Evolutionary conservation across 2,329 filamentous ascomycete species (phyloP), one percentile per base, ranked within the genome.

Genomic region (Chaetomiaceae sp.): DNA sequence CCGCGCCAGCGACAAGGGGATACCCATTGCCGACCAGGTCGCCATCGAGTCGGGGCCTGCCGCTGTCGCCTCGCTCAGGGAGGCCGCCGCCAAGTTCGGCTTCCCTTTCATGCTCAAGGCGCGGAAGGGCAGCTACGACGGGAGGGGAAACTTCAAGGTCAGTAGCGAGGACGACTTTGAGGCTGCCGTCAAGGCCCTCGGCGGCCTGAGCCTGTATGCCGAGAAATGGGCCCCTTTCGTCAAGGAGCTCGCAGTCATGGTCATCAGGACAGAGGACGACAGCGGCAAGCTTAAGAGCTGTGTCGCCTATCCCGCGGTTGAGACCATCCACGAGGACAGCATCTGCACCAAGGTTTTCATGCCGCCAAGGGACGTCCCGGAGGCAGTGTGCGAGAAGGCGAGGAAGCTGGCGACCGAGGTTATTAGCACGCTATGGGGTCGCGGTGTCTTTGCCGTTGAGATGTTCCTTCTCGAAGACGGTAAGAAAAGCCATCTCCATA

Each of bases 371-470:
- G 78, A 81, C 6, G 84, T 95, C 3, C 75, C 83, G 1, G 72
- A 76, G 1, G 70, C 75, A 1, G 76, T 87, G 36, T 80, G 81
- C 56, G 70, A 82, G 59, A 74, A 81, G 63, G 91, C 91, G 0
- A 85, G 90, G 66, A 79, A 84, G 38, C 77, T 96, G 0, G 94
- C 91, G 0, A 82, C 83, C 61, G 83, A 87, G 54, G 91, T 94
- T 11, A 84, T 96, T 20, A 79, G 81, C 38, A 86, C 83, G 47
- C 87, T 99, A 51, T 84, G 85, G 75, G 94, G 94, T 47, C 87
- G 94, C 58, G 94, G 94, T 59, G 89, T 96, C 29, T 99, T 96
- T 70, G 94, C 92, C 0, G 92, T 97, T 0, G 94, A 99, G 72
- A 89, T 97, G 84, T 99, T 99, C 72, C 72, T 97, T 3, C 80